Evolutionary conservation across 305 asterid genomes (phyloP).

Genomic region (Plantago coronopus): DNA sequence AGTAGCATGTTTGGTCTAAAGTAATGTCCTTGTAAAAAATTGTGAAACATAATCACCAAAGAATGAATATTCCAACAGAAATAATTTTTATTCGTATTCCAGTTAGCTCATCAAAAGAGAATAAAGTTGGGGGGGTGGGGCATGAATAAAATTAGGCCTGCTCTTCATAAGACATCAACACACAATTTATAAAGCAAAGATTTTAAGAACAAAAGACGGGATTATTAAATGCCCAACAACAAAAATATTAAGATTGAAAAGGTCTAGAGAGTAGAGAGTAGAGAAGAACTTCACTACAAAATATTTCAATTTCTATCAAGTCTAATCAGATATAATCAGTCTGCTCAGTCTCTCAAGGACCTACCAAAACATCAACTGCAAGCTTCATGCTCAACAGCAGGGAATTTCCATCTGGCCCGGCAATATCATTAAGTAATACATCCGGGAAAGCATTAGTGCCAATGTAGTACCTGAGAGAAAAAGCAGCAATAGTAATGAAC

Average conservation of each 20-base stretch:
- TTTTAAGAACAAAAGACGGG: neutral
- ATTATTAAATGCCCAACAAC: neutral
- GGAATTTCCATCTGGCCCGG: constrained; percentile 97
- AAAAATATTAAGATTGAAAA: constrained; percentile 11
- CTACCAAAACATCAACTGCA: constrained; percentile 93
- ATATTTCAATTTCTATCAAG: neutral
- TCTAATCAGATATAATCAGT: constrained; percentile 8
- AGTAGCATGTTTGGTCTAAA: no score
- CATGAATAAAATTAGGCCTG: neutral
- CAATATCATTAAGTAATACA: constrained; percentile 89
- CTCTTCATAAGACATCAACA: neutral
- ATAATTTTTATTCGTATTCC: no score
- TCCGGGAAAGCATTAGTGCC: constrained; percentile 80
- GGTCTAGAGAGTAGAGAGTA: no score
- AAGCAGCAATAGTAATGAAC: constrained; percentile 21
- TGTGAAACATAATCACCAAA: neutral
- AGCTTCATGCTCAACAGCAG: constrained; percentile 93
- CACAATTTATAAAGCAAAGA: neutral
- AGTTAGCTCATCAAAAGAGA: no score
- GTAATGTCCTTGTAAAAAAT: constrained; percentile 1
- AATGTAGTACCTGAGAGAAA: constrained; percentile 62
- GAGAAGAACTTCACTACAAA: constrained; percentile 4
- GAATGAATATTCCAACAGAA: neutral
- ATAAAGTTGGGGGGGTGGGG: neutral
- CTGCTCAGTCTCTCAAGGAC: constrained; percentile 27